These are phyloP conservation scores for Eucalyptus sp. DNA, from an alignment of 345 rosid genomes.

Conservation along the genomic window DNA sequence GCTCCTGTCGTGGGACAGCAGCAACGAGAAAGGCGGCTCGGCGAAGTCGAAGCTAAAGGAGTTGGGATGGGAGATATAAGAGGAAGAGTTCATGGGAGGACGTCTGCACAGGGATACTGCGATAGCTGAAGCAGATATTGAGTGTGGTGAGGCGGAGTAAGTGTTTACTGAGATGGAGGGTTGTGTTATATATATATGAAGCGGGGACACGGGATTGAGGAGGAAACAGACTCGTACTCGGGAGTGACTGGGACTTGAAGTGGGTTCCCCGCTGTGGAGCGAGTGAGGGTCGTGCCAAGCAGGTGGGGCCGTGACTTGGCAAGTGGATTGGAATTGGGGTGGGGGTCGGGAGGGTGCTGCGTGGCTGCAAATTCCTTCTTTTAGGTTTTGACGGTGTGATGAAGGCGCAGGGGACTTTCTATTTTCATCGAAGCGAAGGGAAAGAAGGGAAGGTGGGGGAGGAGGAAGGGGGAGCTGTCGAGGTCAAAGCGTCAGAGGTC, in stretches of 20 bases:
- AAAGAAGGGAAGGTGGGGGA: neutral
- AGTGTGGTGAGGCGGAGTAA: neutral
- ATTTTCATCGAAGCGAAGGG: neutral
- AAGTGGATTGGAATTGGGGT: neutral
- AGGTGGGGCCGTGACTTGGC: neutral
- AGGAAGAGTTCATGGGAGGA: too few species aligned
- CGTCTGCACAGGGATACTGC: too few species aligned
- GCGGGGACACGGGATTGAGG: neutral
- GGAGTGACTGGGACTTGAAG: neutral
- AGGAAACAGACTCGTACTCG: neutral
- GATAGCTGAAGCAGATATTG: too few species aligned
- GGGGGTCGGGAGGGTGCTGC: neutral
- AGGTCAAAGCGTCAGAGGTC: too few species aligned
- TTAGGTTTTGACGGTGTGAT: fast-evolving
- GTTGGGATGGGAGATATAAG: too few species aligned
- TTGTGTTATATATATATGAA: neutral
- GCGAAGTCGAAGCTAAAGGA: too few species aligned
- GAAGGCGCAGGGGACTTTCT: neutral
- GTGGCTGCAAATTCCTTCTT: too few species aligned
- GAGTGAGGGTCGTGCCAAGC: neutral
- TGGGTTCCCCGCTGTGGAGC: neutral
- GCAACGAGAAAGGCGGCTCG: too few species aligned
- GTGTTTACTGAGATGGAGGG: neutral
- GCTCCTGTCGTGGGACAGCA: too few species aligned
- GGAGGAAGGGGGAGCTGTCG: neutral